phyloP scores from a whole-genome alignment of 1,284 basidiomycete species.

The Melampsora americana region DNA sequence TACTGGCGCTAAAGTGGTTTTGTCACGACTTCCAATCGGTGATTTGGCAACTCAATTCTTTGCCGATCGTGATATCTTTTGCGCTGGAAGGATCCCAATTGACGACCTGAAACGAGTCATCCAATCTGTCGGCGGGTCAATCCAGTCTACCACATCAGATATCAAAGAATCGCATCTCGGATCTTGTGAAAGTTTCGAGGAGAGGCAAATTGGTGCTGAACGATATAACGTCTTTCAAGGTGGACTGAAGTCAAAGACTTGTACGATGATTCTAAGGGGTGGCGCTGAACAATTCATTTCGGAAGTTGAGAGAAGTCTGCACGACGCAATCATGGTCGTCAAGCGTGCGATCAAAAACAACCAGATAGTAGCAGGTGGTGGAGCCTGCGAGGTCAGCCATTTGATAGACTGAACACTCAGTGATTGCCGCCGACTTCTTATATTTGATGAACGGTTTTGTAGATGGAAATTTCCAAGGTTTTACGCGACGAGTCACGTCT shows the following conservation, averaged over 20 bases:
- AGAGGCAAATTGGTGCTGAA: constrained; percentile 94
- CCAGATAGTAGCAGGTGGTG: constrained; percentile 93
- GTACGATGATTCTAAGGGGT: constrained; percentile 90
- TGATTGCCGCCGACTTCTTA: constrained; percentile 1
- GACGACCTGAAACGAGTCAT: constrained; percentile 91
- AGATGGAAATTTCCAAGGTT: constrained; percentile 95
- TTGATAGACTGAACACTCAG: constrained; percentile 23
- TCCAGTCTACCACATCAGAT: constrained; percentile 94
- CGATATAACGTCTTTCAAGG: constrained; percentile 90
- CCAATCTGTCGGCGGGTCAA: constrained; percentile 88
- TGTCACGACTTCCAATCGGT: constrained; percentile 97
- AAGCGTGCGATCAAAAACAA: constrained; percentile 94
- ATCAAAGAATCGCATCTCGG: constrained; percentile 79
- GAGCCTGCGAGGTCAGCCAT: constrained; percentile 79
- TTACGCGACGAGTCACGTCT: constrained; percentile 84
- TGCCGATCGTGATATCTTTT: constrained; percentile 98
- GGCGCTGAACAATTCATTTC: constrained; percentile 99
- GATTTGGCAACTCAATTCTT: constrained; percentile 99
- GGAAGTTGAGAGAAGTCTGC: constrained; percentile 93
- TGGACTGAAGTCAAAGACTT: constrained; percentile 93
- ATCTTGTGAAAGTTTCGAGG: constrained; percentile 84
- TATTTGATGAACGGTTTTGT: neutral
- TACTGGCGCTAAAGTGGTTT: constrained; percentile 93
- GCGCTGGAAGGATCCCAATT: constrained; percentile 87
- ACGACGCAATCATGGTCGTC: constrained; percentile 99